These are phyloP conservation scores for Sanghuangporus baumii DNA, from an alignment of 1,284 basidiomycete species.

Conservation along the genomic window DNA sequence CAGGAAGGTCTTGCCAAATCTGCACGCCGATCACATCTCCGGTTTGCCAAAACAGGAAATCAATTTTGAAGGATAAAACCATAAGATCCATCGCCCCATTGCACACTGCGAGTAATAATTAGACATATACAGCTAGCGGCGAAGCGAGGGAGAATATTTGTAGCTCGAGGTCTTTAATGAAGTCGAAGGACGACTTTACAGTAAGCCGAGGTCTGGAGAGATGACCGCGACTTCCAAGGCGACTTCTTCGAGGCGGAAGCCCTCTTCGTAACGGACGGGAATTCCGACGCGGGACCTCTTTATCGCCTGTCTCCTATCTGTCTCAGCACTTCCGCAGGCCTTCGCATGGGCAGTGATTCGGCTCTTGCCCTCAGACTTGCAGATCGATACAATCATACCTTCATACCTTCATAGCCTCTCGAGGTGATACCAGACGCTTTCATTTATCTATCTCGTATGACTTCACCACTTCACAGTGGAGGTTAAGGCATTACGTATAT, in stretches of 20 bases:
- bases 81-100: too few relatives aligned
- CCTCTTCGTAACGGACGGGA: not conserved
- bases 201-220: not conserved
- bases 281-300: not conserved
- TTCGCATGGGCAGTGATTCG: not conserved
- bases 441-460: not conserved
- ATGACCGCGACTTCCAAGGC: not conserved
- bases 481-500: not conserved
- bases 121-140: not conserved
- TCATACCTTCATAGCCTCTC: not conserved
- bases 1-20: not conserved
- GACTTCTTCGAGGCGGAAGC: not conserved
- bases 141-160: not conserved
- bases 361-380: not conserved
- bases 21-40: not conserved
- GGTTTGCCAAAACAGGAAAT: not conserved
- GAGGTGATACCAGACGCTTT: not conserved
- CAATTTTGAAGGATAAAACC: not conserved
- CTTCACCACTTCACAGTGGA: not conserved
- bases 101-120: too few relatives aligned
- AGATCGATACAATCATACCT: not conserved
- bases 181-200: not conserved
- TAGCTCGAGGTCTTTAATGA: not conserved
- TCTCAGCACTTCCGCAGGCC: not conserved
- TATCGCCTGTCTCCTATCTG: not conserved